Evolutionary conservation across 768 basidiomycete genomes (phyloP).

Genomic region (Macrolepiota albuminosa): DNA sequence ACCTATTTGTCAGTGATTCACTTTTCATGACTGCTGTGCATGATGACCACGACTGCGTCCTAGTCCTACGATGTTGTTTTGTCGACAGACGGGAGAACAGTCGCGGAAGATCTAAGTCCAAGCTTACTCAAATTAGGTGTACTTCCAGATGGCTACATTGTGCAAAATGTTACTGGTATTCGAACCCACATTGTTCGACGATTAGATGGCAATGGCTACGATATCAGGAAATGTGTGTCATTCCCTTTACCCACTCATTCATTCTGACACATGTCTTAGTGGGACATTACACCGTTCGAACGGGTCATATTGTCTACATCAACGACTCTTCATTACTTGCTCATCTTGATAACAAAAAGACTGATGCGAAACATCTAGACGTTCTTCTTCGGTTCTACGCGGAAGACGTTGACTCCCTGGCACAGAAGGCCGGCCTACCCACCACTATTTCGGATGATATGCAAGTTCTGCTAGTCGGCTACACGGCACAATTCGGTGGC

Average conservation of each 20-base stretch:
- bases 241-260: neutral
- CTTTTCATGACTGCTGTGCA: neutral
- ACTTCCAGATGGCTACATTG: constrained; percentile 64
- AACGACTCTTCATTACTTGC: constrained; percentile 55
- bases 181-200: constrained; percentile 74
- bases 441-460: constrained; percentile 27
- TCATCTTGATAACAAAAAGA: constrained; percentile 23
- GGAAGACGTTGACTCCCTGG: constrained; percentile 43
- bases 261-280: constrained; percentile 37
- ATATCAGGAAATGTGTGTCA: constrained; percentile 72
- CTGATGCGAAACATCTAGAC: constrained; percentile 31
- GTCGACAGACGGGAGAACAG: constrained; percentile 48
- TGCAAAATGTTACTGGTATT: constrained; percentile 76
- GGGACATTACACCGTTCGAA: constrained; percentile 74
- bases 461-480: constrained; percentile 51
- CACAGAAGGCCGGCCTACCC: constrained; percentile 31
- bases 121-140: constrained; percentile 57
- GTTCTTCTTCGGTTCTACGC: constrained; percentile 58
- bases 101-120: constrained; percentile 68
- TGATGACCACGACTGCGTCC: neutral
- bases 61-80: constrained; percentile 84
- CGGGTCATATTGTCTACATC: constrained; percentile 79
- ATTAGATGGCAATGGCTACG: constrained; percentile 81
- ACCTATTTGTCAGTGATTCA: constrained; percentile 57
- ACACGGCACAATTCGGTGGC: constrained; percentile 68